These are phyloP conservation scores for Sphagnurus paluster DNA, from an alignment of 1,284 basidiomycete genomes.

Conservation along the genomic window DNA sequence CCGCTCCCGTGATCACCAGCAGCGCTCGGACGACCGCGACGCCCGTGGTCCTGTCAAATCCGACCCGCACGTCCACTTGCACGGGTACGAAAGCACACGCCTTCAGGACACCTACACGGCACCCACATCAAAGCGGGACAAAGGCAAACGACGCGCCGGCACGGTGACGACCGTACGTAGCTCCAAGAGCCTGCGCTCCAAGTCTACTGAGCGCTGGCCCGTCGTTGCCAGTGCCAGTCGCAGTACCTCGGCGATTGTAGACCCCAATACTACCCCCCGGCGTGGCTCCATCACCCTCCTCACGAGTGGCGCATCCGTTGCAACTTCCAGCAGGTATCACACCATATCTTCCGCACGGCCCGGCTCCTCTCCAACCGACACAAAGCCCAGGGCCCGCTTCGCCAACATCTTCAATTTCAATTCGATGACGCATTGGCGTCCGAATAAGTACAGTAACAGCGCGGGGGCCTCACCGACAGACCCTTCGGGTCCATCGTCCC, in stretches of 20 bases:
- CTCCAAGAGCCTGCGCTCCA: slow-evolving; percentile 24
- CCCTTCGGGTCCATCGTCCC: not conserved
- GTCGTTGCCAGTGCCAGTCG: slow-evolving; percentile 4
- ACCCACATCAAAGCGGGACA: slow-evolving; percentile 2
- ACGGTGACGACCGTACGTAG: not conserved
- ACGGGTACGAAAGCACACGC: slow-evolving; percentile 25
- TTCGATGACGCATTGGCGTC: slow-evolving; percentile 25
- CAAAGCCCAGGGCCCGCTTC: slow-evolving; percentile 25
- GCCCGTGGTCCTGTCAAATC: slow-evolving; percentile 22
- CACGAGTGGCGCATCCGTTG: too few species aligned
- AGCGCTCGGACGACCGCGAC: slow-evolving; percentile 14
- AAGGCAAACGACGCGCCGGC: slow-evolving; percentile 26
- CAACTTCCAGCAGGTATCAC: too few species aligned
- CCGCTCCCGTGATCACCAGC: slow-evolving; percentile 34
- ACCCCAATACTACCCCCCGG: slow-evolving; percentile 11
- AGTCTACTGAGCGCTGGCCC: slow-evolving; percentile 31
- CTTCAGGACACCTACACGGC: not conserved
- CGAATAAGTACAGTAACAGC: too few species aligned
- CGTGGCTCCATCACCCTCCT: slow-evolving; percentile 24
- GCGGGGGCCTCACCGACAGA: not conserved
- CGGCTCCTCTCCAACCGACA: slow-evolving; percentile 13
- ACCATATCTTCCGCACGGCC: slow-evolving; percentile 13
- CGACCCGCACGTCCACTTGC: slow-evolving; percentile 20
- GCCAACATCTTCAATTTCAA: slow-evolving; percentile 23
- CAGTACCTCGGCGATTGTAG: slow-evolving; percentile 14